Evolutionary conservation across 2,329 filamentous ascomycete species (phyloP).

Genomic region (Ascochyta viciae-villosae): DNA sequence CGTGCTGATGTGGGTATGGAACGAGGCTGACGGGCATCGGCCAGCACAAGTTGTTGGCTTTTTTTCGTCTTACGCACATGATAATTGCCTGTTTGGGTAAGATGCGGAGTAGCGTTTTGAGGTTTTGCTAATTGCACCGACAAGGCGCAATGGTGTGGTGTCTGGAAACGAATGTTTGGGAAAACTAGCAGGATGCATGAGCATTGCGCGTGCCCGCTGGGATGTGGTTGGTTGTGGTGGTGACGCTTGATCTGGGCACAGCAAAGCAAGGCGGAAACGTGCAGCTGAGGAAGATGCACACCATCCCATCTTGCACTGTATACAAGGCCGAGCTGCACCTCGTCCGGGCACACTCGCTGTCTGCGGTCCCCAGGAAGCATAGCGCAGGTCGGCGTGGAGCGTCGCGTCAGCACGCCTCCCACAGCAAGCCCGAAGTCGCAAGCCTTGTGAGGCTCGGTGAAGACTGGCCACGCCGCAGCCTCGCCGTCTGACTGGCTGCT

Average conservation of each 20-base stretch:
- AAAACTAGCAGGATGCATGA: neutral
- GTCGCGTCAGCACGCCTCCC: conserved; percentile 22
- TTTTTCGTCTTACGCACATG: conserved; percentile 4
- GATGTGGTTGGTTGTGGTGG: conserved; percentile 3
- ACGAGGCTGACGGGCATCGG: conserved; percentile 13
- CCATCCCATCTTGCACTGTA: neutral
- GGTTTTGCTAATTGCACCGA: conserved; percentile 1
- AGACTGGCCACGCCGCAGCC: conserved; percentile 12
- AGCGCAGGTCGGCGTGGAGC: conserved; percentile 14
- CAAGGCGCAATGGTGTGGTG: neutral
- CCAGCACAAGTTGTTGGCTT: conserved; percentile 1
- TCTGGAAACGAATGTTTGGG: neutral
- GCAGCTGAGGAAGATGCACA: conserved; percentile 2
- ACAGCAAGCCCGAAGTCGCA: conserved; percentile 21
- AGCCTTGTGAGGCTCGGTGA: conserved; percentile 33
- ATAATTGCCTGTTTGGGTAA: conserved; percentile 8
- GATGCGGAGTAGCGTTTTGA: neutral
- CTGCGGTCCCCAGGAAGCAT: conserved; percentile 15
- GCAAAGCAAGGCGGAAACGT: conserved; percentile 10
- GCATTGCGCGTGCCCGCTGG: conserved; percentile 2
- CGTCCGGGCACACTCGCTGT: conserved; percentile 4
- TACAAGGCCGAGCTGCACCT: conserved; percentile 4
- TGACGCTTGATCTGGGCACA: neutral
- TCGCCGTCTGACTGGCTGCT: conserved; percentile 2
- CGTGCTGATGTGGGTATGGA: conserved; percentile 8